These are phyloP conservation scores for Escallonia rubra DNA, from an alignment of 129 eudicot species.

Conservation along the genomic window DNA sequence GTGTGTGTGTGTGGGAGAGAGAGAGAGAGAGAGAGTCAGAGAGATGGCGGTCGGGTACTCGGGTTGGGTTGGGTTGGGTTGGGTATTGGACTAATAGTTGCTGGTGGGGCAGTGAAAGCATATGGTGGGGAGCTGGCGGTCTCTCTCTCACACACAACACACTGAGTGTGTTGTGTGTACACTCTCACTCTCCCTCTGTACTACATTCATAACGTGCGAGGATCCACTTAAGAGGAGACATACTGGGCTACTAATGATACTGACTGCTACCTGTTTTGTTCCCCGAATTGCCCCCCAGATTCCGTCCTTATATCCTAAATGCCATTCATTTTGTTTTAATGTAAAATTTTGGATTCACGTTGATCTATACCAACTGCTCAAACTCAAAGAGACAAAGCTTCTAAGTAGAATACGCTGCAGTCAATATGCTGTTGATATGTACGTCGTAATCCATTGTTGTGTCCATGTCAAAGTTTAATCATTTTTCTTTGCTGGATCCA, in stretches of 20 bases:
- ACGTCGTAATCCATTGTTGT: no score
- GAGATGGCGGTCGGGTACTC: constrained; percentile 3
- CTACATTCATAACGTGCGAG: constrained; percentile 64
- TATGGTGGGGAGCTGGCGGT: constrained; percentile 15
- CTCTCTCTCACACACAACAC: constrained; percentile 1
- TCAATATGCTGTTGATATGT: no score
- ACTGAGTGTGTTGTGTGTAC: constrained; percentile 5
- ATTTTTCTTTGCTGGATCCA: no score
- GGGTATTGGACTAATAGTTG: background rate
- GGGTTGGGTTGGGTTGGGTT: constrained; percentile 4
- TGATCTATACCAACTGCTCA: no score
- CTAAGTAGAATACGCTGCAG: no score
- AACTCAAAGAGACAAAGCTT: no score
- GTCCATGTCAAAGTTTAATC: no score
- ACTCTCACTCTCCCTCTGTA: background rate
- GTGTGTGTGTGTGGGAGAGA: constrained; percentile 13
- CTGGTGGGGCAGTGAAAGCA: constrained; percentile 9
- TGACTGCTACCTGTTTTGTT: constrained; percentile 29
- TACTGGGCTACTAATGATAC: constrained; percentile 35
- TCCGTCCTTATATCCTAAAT: background rate
- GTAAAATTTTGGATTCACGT: no score
- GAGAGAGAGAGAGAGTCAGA: constrained; percentile 6
- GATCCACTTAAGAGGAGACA: constrained; percentile 86
- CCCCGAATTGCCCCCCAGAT: constrained; percentile 9
- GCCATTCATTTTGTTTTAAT: background rate